Conservation (phyloP, 2,329 filamentous ascomycete genomes). For the Aspergillus versicolor region DNA sequence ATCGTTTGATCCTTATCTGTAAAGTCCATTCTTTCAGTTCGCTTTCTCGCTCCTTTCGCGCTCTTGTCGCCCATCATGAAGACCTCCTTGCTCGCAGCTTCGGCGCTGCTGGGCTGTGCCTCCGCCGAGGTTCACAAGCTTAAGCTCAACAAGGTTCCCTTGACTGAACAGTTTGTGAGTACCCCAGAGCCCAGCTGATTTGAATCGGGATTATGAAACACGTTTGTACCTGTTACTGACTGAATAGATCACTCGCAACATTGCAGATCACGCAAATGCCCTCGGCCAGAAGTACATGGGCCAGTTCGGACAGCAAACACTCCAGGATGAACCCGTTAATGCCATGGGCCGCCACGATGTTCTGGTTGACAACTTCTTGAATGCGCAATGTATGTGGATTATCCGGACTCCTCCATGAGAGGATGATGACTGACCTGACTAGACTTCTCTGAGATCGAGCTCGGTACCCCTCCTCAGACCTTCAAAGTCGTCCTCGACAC, state of each 20-base stretch:
- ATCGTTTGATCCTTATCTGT: constrained; percentile 21
- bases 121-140: constrained; percentile 89
- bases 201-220: not conserved
- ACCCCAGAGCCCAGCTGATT: not conserved
- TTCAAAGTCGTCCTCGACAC: constrained; percentile 99
- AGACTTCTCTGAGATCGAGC: constrained; percentile 96
- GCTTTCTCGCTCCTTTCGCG: constrained; percentile 8
- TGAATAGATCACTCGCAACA: constrained; percentile 68
- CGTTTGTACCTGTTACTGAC: constrained; percentile 12
- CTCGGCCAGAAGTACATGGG: constrained; percentile 98
- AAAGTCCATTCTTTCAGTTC: constrained; percentile 18
- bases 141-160: constrained; percentile 94
- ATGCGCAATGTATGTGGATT: constrained; percentile 80
- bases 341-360: constrained; percentile 71
- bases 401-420: not conserved
- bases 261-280: constrained; percentile 76
- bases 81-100: constrained; percentile 75
- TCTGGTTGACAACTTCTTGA: constrained; percentile 95
- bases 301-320: constrained; percentile 70
- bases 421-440: constrained; percentile 13
- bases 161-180: constrained; percentile 87
- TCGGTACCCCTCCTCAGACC: constrained; percentile 86
- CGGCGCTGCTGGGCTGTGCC: constrained; percentile 77
- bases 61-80: constrained; percentile 64
- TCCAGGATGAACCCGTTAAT: constrained; percentile 70